Evolutionary conservation across 768 basidiomycete species (phyloP).

Genomic region (button mushroom (Agaricus bisporus)): DNA sequence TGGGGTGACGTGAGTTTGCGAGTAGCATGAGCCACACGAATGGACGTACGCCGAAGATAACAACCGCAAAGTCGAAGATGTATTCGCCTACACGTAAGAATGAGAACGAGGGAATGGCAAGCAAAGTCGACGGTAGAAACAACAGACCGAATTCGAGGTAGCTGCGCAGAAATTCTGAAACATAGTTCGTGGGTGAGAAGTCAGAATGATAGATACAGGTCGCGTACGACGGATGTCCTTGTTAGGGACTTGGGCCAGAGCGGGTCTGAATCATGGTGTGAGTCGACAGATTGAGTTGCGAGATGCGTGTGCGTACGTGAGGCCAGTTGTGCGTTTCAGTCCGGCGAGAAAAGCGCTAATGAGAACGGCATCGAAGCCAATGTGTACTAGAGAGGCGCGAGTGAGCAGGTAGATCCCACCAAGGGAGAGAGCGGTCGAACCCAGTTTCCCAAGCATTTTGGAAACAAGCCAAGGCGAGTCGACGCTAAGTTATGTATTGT

Average conservation of each 20-base stretch:
- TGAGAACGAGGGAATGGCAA: constrained; percentile 5
- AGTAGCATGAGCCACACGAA: constrained; percentile 4
- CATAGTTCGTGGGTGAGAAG: neutral
- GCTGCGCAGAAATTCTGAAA: constrained; percentile 59
- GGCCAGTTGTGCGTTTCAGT: constrained; percentile 74
- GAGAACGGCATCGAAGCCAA: constrained; percentile 73
- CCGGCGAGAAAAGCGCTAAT: constrained; percentile 81
- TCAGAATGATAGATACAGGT: neutral
- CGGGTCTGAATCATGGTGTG: constrained; percentile 43
- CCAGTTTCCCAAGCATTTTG: constrained; percentile 58
- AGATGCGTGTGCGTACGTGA: constrained; percentile 78
- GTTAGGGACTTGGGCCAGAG: constrained; percentile 72
- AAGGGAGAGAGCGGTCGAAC: constrained; percentile 20
- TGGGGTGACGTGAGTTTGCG: constrained; percentile 19
- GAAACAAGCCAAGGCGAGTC: neutral
- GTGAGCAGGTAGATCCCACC: constrained; percentile 3
- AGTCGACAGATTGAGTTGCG: neutral
- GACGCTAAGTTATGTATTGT: neutral
- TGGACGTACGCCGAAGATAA: constrained; percentile 67
- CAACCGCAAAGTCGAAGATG: constrained; percentile 80
- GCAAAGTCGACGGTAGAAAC: neutral
- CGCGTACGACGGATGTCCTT: constrained; percentile 83
- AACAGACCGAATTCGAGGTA: constrained; percentile 76
- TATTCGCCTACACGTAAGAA: constrained; percentile 61
- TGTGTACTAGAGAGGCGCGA: constrained; percentile 38